A percentile compares a stretch with the other conserved stretches of the same genome.
Conservation (phyloP, 1,139 yeast genomes). For the Kurtzmaniella quercitrusa region DNA sequence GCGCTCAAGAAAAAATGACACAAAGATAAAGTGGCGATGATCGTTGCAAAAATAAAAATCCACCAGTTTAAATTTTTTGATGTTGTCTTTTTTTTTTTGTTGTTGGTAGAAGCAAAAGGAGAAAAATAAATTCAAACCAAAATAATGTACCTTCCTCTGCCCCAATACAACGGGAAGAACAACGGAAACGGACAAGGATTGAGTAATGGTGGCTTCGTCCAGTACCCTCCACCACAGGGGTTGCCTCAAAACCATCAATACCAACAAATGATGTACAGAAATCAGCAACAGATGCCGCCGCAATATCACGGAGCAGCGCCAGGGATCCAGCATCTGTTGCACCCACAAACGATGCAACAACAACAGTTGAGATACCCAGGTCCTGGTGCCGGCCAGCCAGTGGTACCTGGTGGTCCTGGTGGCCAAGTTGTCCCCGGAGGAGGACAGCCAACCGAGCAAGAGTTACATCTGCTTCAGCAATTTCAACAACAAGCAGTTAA, state of each 20-base stretch:
- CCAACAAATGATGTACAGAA: slow-evolving; percentile 9
- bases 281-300: slow-evolving; percentile 7
- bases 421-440: slow-evolving; percentile 3
- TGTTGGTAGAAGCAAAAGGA: neutral
- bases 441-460: slow-evolving; percentile 6
- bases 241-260: slow-evolving; percentile 9
- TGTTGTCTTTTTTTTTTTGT: slow-evolving; percentile 1
- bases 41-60: neutral
- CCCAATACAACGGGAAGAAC: slow-evolving; percentile 8
- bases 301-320: slow-evolving; percentile 7
- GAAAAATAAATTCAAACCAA: slow-evolving; percentile 1
- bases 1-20: neutral
- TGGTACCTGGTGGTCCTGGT: slow-evolving; percentile 5
- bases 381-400: slow-evolving; percentile 6
- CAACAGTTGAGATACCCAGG: slow-evolving; percentile 8
- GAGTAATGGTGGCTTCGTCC: slow-evolving; percentile 7
- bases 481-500: slow-evolving; percentile 5
- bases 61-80: slow-evolving; percentile 1
- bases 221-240: slow-evolving; percentile 8
- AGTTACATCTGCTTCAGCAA: slow-evolving; percentile 11
- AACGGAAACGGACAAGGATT: slow-evolving; percentile 6
- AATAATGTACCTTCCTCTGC: slow-evolving; percentile 8
- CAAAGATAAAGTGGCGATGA: neutral
- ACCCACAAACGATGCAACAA: slow-evolving; percentile 8
- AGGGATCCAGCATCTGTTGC: slow-evolving; percentile 7